These are phyloP conservation scores for Skeletonema menzelii DNA, from an alignment of 108 stramenopile species.

Conservation along the genomic window DNA sequence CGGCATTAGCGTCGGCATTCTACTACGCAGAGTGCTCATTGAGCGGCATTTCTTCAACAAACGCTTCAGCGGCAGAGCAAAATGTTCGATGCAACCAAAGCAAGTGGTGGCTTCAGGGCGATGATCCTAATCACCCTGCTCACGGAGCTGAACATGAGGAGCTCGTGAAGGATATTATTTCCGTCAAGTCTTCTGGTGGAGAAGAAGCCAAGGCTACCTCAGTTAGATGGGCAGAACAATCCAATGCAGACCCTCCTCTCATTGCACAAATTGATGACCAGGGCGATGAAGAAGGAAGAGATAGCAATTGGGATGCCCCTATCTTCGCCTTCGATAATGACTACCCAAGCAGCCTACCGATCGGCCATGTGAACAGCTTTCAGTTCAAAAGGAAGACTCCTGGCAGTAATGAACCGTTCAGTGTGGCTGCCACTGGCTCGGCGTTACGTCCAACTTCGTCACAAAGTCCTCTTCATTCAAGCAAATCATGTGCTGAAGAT, in stretches of 20 bases:
- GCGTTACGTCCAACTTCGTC: not conserved
- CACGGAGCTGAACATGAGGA: too few relatives aligned
- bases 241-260: not conserved
- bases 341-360: conserved; percentile 4
- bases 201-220: not conserved
- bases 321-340: conserved; percentile 40
- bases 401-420: not conserved
- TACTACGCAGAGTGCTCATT: conserved; percentile 37
- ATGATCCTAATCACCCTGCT: conserved; percentile 37
- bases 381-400: not conserved
- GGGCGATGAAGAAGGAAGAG: not conserved
- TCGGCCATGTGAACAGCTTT: not conserved
- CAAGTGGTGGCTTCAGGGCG: conserved; percentile 39
- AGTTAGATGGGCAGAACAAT: not conserved
- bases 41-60: conserved; percentile 8
- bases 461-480: not conserved
- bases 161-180: not conserved
- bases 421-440: not conserved
- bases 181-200: not conserved
- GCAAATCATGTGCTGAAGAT: conserved; percentile 2
- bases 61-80: conserved; percentile 27
- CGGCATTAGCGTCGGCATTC: conserved; percentile 25
- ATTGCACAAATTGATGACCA: conserved; percentile 6
- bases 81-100: conserved; percentile 24
- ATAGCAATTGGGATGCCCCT: conserved; percentile 16